Conservation (phyloP, 2,329 filamentous ascomycete genomes). For the Paecilomyces sp. region DNA sequence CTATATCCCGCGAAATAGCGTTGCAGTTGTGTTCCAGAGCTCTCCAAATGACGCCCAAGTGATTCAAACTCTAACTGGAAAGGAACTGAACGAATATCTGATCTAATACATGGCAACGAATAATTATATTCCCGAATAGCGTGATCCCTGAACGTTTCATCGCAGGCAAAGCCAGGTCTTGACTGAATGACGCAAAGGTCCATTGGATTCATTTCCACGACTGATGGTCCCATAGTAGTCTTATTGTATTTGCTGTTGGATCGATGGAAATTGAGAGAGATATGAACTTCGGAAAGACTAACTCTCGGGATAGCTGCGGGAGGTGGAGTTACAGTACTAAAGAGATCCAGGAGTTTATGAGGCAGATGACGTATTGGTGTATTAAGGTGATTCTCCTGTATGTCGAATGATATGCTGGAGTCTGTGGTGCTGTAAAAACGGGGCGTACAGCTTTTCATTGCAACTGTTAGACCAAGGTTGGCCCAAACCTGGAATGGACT, state of each 20-base stretch:
- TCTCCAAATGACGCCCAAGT: background rate
- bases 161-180: background rate
- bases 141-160: background rate
- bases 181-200: background rate
- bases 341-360: slow-evolving; percentile 8
- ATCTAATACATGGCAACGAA: background rate
- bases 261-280: slow-evolving; percentile 11
- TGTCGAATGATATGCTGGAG: slow-evolving; percentile 14
- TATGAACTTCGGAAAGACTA: slow-evolving; percentile 13
- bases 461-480: slow-evolving; percentile 18
- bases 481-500: slow-evolving; percentile 21
- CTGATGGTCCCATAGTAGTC: background rate
- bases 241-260: background rate
- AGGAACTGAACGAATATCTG: background rate
- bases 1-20: background rate
- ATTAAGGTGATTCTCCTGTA: slow-evolving; percentile 8
- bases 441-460: slow-evolving; percentile 11
- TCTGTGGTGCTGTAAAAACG: slow-evolving; percentile 1
- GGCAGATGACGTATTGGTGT: slow-evolving; percentile 7
- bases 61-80: background rate
- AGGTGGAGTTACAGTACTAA: slow-evolving; percentile 6
- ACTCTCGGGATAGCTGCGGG: slow-evolving; percentile 10
- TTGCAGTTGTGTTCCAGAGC: background rate
- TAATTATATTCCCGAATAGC: background rate
- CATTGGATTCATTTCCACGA: background rate